Evolutionary conservation across 257 asterid genomes (phyloP), one percentile per base, ranked within the genome.

Genomic region (Solanum chilense): DNA sequence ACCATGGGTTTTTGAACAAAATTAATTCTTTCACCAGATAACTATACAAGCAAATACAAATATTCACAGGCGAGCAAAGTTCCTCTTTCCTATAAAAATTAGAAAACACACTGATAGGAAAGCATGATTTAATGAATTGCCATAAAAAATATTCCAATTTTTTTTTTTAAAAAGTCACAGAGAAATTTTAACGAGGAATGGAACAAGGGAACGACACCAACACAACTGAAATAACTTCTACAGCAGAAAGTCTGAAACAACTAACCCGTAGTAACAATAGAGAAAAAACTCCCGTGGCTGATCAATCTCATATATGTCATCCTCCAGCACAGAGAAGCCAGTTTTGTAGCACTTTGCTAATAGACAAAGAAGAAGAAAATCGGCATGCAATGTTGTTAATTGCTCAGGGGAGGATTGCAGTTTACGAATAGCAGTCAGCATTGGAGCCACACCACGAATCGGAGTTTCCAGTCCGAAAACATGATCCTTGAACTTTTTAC

Each of bases 221-320:
- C 44, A 49, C 31, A 31, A 49, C 29, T 31, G 18, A 80, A 80
- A 80, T 29, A 31, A 47, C 25, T 31, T 80, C 85, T 49, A 49
- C 29, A 80, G 69, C 69, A 18, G 85, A 23, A 2, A 11, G 16
- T 62, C 70, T n/a, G 70, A 76, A 73, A 49, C 85, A 88, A 83
- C 97, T 89, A 71, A 95, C 99, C 98, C 99, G 81, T 95, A 97
- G 87, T 95, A 97, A 90, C 98, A 94, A 81, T 95, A 97, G 27
- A 97, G 95, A 80, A 91, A 95, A 87, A 95, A 94, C 81, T 97
- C 99, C 83, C 95, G 95, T 29, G 99, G 99, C 87, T 94, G 98
- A 88, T 95, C 98, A 84, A 92, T 93, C 91, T 97, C 98, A 92
- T 89, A 92, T 49, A 94, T 85, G 89, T 94, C 94, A 47, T 94